These are phyloP conservation scores for Laguncularia racemosa DNA, from an alignment of 345 rosid species.

Conservation along the genomic window DNA sequence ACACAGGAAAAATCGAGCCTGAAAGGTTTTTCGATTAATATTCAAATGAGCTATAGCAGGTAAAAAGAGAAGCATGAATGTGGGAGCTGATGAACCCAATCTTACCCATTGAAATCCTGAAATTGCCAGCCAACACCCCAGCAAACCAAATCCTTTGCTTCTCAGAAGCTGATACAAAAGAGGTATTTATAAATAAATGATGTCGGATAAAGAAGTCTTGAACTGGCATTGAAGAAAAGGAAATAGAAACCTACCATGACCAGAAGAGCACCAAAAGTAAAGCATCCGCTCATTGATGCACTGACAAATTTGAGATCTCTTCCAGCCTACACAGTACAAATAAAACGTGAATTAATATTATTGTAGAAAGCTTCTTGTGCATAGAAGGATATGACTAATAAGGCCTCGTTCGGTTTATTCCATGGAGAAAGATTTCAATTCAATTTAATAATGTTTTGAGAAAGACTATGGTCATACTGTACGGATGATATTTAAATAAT, in stretches of 20 bases:
- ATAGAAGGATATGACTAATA: no score
- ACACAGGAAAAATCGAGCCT: slow-evolving; percentile 56
- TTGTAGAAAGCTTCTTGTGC: no score
- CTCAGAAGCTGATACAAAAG: slow-evolving; percentile 35
- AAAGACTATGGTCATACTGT: no score
- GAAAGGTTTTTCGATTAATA: slow-evolving; percentile 12
- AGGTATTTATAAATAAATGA: not conserved
- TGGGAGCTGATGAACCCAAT: not conserved
- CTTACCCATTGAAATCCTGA: slow-evolving; percentile 81
- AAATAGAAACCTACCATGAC: slow-evolving; percentile 40
- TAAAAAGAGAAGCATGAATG: slow-evolving; percentile 1
- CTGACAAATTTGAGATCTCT: slow-evolving; percentile 79
- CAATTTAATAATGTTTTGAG: no score
- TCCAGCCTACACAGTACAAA: slow-evolving; percentile 48
- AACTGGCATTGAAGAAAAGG: not conserved
- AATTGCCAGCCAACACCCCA: slow-evolving; percentile 63
- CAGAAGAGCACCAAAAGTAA: slow-evolving; percentile 42
- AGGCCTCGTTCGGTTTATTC: no score
- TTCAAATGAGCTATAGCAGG: not conserved
- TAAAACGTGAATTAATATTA: no score
- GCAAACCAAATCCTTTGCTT: slow-evolving; percentile 54
- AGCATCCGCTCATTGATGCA: slow-evolving; percentile 75
- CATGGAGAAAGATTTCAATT: no score
- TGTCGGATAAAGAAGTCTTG: not conserved
- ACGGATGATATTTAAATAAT: no score